phyloP scores from a whole-genome alignment of 1,284 basidiomycete species.

The Austroboletus niveus region DNA sequence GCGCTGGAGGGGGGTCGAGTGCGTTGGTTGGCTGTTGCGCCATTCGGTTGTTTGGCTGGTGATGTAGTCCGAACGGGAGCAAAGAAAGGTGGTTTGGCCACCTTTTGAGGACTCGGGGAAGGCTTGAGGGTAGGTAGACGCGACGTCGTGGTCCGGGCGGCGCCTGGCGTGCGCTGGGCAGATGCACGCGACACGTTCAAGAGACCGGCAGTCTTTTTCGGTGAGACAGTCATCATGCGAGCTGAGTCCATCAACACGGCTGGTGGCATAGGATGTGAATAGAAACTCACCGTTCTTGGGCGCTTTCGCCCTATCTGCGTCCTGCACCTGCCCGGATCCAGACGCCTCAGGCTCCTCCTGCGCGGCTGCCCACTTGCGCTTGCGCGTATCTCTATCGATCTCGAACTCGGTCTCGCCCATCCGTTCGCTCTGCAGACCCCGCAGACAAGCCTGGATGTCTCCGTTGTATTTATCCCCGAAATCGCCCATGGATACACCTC shows the following conservation, averaged over 20 bases:
- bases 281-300: conserved; percentile 55
- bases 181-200: conserved; percentile 44
- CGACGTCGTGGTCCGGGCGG: conserved; percentile 31
- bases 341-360: conserved; percentile 52
- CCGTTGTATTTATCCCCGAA: conserved; percentile 76
- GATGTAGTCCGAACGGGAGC: conserved; percentile 37
- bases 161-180: conserved; percentile 47
- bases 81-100: conserved; percentile 25
- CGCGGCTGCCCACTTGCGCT: conserved; percentile 69
- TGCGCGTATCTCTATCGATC: conserved; percentile 64
- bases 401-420: conserved; percentile 50
- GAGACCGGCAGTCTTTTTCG: conserved; percentile 49
- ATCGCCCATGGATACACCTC: conserved; percentile 68
- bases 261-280: neutral
- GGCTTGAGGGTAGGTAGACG: conserved; percentile 39
- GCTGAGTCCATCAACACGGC: conserved; percentile 37
- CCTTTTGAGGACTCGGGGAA: conserved; percentile 58
- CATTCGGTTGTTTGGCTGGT: conserved; percentile 41
- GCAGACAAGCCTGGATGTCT: conserved; percentile 64
- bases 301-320: conserved; percentile 45
- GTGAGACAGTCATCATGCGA: conserved; percentile 48
- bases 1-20: conserved; percentile 59
- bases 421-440: conserved; percentile 60
- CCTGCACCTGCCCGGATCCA: conserved; percentile 24
- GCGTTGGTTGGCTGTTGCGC: conserved; percentile 6